A percentile compares a stretch with the other conserved stretches of the same genome.
Conservation (phyloP, 2,329 filamentous ascomycete genomes). For the Aspergillus flavus region DNA sequence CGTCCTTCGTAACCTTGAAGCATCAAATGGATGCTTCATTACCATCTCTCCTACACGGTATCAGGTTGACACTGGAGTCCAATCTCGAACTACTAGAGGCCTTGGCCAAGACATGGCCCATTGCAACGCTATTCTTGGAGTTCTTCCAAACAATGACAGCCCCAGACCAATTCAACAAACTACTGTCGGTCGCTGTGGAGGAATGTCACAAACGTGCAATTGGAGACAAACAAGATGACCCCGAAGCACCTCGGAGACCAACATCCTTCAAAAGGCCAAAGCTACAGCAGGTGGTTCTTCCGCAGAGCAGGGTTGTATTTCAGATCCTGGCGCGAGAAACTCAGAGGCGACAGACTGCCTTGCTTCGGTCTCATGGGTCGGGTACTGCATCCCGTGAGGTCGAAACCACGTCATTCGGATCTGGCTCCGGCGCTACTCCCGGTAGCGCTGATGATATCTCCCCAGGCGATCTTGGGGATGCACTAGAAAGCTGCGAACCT, state of each 20-base stretch:
- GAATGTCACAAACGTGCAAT: constrained; percentile 7
- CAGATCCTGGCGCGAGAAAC: constrained; percentile 13
- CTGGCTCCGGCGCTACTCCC: neutral
- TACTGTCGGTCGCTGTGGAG: constrained; percentile 8
- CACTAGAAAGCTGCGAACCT: constrained; percentile 5
- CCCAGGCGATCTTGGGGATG: neutral
- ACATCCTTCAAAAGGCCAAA: constrained; percentile 11
- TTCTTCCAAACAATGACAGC: constrained; percentile 12
- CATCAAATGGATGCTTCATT: constrained; percentile 13
- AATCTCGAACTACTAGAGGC: constrained; percentile 12
- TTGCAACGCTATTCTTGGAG: constrained; percentile 14
- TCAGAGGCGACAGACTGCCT: constrained; percentile 1
- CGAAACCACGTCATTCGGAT: neutral
- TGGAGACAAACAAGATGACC: neutral
- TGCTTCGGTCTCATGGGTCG: neutral
- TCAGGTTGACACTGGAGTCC: constrained; percentile 13
- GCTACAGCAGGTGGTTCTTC: constrained; percentile 16
- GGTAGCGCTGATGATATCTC: neutral
- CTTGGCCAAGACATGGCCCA: constrained; percentile 17
- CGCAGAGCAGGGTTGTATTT: constrained; percentile 15
- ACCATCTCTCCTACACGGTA: constrained; percentile 16
- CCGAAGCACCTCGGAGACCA: neutral
- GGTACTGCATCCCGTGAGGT: neutral
- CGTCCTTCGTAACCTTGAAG: constrained; percentile 17
- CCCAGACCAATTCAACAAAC: constrained; percentile 7